Percentiles rank a stretch among this genome's conserved stretches.
Evolutionary conservation across 331 rosid genomes (phyloP).

Genomic region (Quercus lobata): DNA sequence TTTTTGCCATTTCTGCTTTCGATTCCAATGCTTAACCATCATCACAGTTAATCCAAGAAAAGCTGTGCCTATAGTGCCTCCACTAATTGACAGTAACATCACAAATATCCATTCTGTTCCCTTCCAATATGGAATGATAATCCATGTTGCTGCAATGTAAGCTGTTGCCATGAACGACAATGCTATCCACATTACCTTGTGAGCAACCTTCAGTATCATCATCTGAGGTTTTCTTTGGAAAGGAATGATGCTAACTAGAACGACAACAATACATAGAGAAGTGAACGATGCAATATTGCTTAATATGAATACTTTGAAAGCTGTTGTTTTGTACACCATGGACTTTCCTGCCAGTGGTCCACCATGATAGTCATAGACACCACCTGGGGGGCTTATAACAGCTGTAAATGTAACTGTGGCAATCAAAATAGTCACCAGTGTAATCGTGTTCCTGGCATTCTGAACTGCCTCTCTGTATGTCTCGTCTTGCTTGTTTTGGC

Average conservation of each 20-base stretch:
- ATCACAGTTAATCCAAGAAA: background rate
- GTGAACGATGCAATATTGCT: too few relatives aligned
- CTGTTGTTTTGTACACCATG: constrained; percentile 28
- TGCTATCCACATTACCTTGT: too few relatives aligned
- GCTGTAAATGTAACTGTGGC: constrained; percentile 38
- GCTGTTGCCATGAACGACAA: too few relatives aligned
- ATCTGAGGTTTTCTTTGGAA: too few relatives aligned
- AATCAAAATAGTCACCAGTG: too few relatives aligned
- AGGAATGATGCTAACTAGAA: too few relatives aligned
- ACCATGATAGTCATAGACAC: constrained; percentile 31
- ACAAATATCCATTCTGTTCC: background rate
- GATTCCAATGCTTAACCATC: background rate
- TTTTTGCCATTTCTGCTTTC: background rate
- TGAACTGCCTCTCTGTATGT: constrained; percentile 58
- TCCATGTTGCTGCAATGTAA: constrained; percentile 43
- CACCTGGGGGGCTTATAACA: constrained; percentile 59
- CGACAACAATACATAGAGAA: too few relatives aligned
- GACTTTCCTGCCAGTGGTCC: constrained; percentile 49
- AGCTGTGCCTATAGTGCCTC: background rate
- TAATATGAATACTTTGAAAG: constrained; percentile 40
- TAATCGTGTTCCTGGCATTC: constrained; percentile 67
- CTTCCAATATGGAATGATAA: background rate
- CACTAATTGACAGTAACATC: background rate
- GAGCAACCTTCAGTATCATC: too few relatives aligned
- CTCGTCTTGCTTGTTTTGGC: constrained; percentile 16